Evolutionary conservation across 1,139 yeast genomes (phyloP), one percentile per base, ranked within the genome.

Genomic region (Zygoascus sp.): DNA sequence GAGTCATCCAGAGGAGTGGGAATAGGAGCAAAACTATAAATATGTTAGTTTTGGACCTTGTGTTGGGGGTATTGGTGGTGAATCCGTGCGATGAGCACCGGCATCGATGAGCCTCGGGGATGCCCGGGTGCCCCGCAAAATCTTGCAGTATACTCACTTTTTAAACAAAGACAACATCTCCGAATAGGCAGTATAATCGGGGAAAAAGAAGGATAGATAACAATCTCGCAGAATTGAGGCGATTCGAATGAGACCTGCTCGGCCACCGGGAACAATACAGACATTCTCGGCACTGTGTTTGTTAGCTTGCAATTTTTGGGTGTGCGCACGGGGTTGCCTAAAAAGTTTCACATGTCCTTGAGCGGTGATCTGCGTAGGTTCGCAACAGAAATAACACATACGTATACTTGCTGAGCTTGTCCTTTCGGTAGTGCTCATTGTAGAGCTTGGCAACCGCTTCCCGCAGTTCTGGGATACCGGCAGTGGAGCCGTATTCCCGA

Each of bases 111-210:
- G n/a, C n/a, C n/a, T n/a, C n/a, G n/a, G n/a, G n/a, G n/a, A n/a
- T n/a, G n/a, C n/a, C n/a, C n/a, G n/a, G n/a, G n/a, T n/a, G n/a
- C n/a, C n/a, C n/a, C n/a, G n/a, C n/a, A n/a, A n/a, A n/a, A n/a
- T n/a, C n/a, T n/a, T n/a, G n/a, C n/a, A n/a, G n/a, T n/a, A 34
- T 25, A 49, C 55, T 32, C 42, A 52, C 62, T 80, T 80, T 67
- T 80, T 80, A 67, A 80, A 80, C 46, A 79, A 69, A 11, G 83
- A 77, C 57, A 80, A 68, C 84, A 80, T 80, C 62, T 80, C 86
- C n/a, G 86, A 82, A 58, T 80, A 80, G 3, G 86, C 86, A 21
- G 86, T 80, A 59, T 80, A 80, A 61, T 80, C 86, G 3, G 86
- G 86, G 56, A 80, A 69, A 62, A 80, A 80, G 62, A 79, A 80